A percentile compares a stretch with the other conserved stretches of the same genome.
phyloP scores from a whole-genome alignment of 73 alveolate species.

The Paramecium octaurelia region DNA sequence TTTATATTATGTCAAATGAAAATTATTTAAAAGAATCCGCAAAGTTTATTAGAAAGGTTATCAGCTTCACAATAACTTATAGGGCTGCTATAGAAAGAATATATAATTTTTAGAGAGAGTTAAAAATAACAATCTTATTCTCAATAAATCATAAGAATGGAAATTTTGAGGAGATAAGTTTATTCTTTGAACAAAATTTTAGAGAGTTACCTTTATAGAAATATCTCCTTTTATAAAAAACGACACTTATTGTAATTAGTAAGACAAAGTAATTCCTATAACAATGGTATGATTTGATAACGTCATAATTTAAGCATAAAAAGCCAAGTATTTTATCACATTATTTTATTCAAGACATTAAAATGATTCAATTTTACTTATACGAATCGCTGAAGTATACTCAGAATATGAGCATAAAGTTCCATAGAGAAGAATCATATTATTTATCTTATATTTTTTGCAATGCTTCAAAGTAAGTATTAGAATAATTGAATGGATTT shows the following conservation, averaged over 20 bases:
- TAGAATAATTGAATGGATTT: background rate
- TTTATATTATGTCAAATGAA: background rate
- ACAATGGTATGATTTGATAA: conserved; percentile 16
- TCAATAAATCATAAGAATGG: background rate
- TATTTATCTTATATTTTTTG: background rate
- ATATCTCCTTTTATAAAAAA: background rate
- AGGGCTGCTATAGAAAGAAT: background rate
- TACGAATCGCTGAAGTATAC: background rate
- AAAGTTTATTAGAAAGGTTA: background rate
- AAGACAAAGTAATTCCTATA: background rate
- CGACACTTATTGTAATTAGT: background rate
- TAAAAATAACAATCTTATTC: background rate
- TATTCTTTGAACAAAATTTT: background rate
- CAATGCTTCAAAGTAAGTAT: background rate
- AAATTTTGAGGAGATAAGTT: conserved; percentile 36
- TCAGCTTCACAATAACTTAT: background rate
- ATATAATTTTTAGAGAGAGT: background rate
- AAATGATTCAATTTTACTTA: background rate
- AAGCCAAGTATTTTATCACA: background rate
- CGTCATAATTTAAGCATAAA: background rate
- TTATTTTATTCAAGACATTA: background rate
- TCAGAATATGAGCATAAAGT: background rate
- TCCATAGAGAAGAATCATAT: background rate
- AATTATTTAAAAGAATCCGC: background rate
- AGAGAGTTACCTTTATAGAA: background rate